These are phyloP conservation scores for Dissoconium aciculare DNA, from an alignment of 2,329 filamentous ascomycete species.

Conservation along the genomic window DNA sequence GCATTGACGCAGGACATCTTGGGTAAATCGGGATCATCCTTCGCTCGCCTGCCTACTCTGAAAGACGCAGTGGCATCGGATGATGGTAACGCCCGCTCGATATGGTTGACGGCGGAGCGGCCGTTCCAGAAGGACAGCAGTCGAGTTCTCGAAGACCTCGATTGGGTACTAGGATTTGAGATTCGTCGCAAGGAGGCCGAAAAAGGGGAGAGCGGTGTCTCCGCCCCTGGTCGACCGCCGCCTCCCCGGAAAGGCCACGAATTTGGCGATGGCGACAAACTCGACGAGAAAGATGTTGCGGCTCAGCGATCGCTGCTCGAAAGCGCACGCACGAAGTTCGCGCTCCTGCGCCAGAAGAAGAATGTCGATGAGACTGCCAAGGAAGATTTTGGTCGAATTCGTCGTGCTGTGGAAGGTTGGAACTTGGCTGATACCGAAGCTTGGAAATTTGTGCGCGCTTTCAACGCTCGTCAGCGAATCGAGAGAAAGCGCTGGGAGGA, in stretches of 20 bases:
- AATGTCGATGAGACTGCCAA: constrained; percentile 6
- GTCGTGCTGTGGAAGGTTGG: constrained; percentile 35
- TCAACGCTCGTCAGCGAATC: constrained; percentile 44
- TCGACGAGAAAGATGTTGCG: constrained; percentile 38
- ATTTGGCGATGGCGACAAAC: constrained; percentile 36
- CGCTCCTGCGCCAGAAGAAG: constrained; percentile 6
- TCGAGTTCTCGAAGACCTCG: constrained; percentile 45
- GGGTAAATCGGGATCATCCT: constrained; percentile 46
- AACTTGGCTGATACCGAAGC: constrained; percentile 58
- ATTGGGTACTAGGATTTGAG: constrained; percentile 81
- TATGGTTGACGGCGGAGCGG: constrained; percentile 70
- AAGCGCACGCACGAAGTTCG: constrained; percentile 20
- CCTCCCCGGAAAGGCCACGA: constrained; percentile 29
- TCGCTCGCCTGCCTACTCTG: constrained; percentile 53
- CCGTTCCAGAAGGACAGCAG: constrained; percentile 26
- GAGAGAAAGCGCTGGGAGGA: constrained; percentile 57
- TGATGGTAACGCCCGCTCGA: constrained; percentile 45
- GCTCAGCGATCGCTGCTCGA: constrained; percentile 43
- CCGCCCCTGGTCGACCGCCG: constrained; percentile 23
- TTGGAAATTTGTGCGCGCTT: constrained; percentile 61
- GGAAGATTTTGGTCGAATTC: constrained; percentile 22
- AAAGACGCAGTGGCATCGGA: constrained; percentile 69
- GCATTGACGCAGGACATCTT: constrained; percentile 56
- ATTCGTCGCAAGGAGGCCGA: constrained; percentile 45
- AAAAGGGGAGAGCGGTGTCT: background rate